Evolutionary conservation across 1,284 basidiomycete genomes (phyloP).

Genomic region (Ceratobasidium sp.): DNA sequence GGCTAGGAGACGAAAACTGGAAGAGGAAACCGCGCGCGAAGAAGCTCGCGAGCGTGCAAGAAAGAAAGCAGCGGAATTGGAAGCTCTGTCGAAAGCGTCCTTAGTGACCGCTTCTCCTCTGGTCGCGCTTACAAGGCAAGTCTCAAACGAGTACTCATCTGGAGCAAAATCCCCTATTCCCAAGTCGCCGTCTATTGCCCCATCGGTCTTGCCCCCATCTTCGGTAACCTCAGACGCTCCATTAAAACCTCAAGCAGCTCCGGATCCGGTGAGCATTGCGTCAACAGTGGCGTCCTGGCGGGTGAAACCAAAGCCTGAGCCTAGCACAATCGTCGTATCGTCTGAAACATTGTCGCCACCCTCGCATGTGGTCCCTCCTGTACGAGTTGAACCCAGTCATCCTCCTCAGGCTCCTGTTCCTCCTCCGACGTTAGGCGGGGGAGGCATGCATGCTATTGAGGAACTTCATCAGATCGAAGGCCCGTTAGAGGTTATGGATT

Average conservation of each 20-base stretch:
- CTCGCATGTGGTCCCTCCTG: background rate
- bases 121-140: constrained; percentile 25
- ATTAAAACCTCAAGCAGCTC: background rate
- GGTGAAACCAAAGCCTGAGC: constrained; percentile 26
- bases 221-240: background rate
- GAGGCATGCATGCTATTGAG: constrained; percentile 24
- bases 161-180: constrained; percentile 23
- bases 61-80: constrained; percentile 87
- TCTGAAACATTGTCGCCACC: background rate
- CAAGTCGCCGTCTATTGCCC: constrained; percentile 22
- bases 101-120: constrained; percentile 32
- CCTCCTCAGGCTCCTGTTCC: background rate
- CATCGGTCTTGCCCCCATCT: constrained; percentile 2
- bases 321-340: background rate
- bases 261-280: background rate
- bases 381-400: background rate
- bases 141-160: constrained; percentile 12
- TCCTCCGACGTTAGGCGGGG: background rate
- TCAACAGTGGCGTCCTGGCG: constrained; percentile 14
- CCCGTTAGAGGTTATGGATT: constrained; percentile 80
- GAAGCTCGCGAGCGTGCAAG: constrained; percentile 86
- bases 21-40: constrained; percentile 89
- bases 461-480: constrained; percentile 59
- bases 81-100: constrained; percentile 73
- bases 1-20: constrained; percentile 80